phyloP scores from a whole-genome alignment of 352 stramenopile species.

The Pythium brachiatum region DNA sequence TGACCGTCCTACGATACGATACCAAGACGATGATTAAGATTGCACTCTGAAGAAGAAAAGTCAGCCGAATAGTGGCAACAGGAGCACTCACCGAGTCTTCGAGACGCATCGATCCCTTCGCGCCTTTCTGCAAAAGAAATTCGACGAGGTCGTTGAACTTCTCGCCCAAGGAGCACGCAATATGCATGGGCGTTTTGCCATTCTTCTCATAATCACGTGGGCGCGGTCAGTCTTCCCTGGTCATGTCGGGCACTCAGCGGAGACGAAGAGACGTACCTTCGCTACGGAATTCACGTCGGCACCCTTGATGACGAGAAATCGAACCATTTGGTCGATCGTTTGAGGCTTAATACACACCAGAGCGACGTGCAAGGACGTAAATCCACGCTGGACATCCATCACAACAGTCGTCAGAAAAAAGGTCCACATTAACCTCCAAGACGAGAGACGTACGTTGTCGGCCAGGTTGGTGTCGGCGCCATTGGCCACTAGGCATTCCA shows the following conservation, averaged over 20 bases:
- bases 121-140: neutral
- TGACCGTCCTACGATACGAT: neutral
- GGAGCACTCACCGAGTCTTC: neutral
- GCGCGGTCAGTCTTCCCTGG: no score
- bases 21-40: neutral
- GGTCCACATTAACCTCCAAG: neutral
- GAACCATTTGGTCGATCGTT: neutral
- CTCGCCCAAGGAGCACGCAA: neutral
- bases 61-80: no score
- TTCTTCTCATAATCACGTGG: neutral
- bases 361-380: neutral
- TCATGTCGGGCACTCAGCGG: no score
- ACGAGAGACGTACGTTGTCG: constrained; percentile 1
- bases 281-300: neutral
- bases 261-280: neutral
- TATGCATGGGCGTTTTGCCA: neutral
- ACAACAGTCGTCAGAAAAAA: neutral
- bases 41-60: neutral
- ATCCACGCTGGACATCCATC: neutral
- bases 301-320: neutral
- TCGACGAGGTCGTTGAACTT: neutral
- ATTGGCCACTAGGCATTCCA: constrained; percentile 3
- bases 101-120: neutral
- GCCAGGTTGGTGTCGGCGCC: neutral
- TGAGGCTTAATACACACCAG: neutral